phyloP scores from a whole-genome alignment of 352 stramenopile species.

The Globisporangium middletonii region DNA sequence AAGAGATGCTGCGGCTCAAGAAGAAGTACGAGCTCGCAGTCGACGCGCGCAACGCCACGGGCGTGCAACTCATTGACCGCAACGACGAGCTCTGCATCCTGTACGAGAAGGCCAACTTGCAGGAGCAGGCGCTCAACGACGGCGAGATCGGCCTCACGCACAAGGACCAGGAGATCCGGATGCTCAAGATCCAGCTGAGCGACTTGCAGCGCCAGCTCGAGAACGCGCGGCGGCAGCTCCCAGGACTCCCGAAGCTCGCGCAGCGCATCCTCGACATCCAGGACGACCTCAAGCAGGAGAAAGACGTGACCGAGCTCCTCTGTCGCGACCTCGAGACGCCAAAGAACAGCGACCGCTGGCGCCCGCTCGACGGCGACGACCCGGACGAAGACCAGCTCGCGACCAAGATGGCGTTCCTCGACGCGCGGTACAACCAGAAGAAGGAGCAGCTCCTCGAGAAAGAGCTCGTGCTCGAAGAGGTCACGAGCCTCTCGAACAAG shows the following conservation, averaged over 20 bases:
- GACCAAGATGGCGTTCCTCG: constrained; percentile 79
- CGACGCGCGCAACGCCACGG: constrained; percentile 82
- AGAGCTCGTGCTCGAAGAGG: constrained; percentile 92
- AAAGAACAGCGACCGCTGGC: constrained; percentile 84
- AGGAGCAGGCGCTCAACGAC: constrained; percentile 78
- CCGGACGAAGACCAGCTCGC: constrained; percentile 84
- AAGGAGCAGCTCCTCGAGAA: constrained; percentile 93
- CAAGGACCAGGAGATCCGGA: constrained; percentile 80
- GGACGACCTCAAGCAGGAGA: constrained; percentile 80
- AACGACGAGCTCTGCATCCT: constrained; percentile 95
- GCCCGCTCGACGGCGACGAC: constrained; percentile 84
- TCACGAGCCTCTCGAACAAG: constrained; percentile 84
- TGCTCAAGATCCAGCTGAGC: constrained; percentile 65
- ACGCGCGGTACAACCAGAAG: constrained; percentile 86
- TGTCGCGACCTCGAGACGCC: constrained; percentile 90
- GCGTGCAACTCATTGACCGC: constrained; percentile 91
- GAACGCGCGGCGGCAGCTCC: constrained; percentile 65
- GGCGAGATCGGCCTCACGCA: constrained; percentile 75
- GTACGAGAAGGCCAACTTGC: constrained; percentile 91
- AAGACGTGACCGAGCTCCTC: constrained; percentile 85
- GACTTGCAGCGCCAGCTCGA: constrained; percentile 73
- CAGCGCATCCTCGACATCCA: constrained; percentile 77
- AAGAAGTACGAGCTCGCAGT: constrained; percentile 87
- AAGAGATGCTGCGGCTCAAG: constrained; percentile 91
- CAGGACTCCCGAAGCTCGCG: constrained; percentile 72